Percentiles rank a stretch among this genome's conserved stretches.
Evolutionary conservation across 1,284 basidiomycete genomes (phyloP).

Genomic region (Sporisorium scitamineum): DNA sequence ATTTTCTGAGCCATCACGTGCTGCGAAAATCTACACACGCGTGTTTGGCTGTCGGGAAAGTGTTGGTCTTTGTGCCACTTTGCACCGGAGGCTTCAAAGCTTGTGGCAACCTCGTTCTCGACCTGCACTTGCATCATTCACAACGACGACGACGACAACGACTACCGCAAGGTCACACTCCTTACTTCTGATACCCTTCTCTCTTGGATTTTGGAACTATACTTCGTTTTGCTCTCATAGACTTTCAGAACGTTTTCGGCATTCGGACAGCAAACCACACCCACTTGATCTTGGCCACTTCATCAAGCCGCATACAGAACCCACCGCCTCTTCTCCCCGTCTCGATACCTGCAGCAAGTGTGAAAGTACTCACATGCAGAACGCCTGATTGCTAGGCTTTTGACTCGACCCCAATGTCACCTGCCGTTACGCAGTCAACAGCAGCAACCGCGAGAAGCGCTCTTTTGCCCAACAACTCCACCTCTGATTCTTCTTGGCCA

Average conservation of each 20-base stretch:
- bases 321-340: not conserved
- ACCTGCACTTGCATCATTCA: not conserved
- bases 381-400: not conserved
- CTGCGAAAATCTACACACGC: constrained; percentile 2
- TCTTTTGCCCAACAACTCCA: not conserved
- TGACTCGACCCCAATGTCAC: constrained; percentile 25
- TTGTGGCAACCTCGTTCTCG: not conserved
- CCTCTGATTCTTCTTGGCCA: not conserved
- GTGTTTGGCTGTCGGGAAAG: constrained; percentile 11
- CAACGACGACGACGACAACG: not conserved
- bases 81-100: not conserved
- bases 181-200: constrained; percentile 1
- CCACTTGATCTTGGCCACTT: not conserved
- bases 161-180: not conserved
- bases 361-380: constrained; percentile 15
- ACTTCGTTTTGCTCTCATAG: not conserved
- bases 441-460: constrained; percentile 19
- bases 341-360: constrained; percentile 13
- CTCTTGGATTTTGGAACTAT: not conserved
- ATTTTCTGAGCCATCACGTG: constrained; percentile 8
- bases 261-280: not conserved
- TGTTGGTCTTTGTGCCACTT: constrained; percentile 18
- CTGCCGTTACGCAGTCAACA: constrained; percentile 40
- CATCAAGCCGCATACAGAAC: not conserved
- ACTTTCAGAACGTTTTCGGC: not conserved